A percentile compares a stretch with the other conserved stretches of the same genome.
These are phyloP conservation scores for Eucalyptus tenuipes DNA, from an alignment of 345 rosid species.

Conservation along the genomic window DNA sequence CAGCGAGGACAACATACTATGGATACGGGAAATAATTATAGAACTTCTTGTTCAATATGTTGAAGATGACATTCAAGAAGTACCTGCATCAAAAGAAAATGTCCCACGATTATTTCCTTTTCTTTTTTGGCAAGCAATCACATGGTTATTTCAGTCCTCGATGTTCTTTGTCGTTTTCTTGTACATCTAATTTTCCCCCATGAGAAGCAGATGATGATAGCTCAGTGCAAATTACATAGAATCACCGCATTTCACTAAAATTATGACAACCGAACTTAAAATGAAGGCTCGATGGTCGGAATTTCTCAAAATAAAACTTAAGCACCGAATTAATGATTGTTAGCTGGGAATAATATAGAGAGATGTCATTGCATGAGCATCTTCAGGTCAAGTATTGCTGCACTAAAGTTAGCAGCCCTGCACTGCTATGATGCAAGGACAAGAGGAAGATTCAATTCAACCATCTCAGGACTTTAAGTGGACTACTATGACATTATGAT, in stretches of 20 bases:
- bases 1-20: conserved; percentile 35
- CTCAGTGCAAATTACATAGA: background rate
- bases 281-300: background rate
- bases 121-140: background rate
- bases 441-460: background rate
- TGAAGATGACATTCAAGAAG: conserved; percentile 89
- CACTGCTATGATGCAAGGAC: background rate
- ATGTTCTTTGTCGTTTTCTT: background rate
- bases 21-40: conserved; percentile 95
- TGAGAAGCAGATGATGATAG: background rate
- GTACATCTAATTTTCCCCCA: background rate
- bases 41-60: conserved; percentile 92
- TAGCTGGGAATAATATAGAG: background rate
- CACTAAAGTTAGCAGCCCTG: background rate
- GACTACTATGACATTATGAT: background rate
- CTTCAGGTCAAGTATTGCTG: background rate
- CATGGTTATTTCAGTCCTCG: background rate
- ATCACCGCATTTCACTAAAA: background rate
- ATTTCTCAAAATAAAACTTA: background rate
- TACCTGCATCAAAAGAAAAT: conserved; percentile 28
- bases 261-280: background rate
- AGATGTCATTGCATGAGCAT: background rate
- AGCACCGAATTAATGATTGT: background rate
- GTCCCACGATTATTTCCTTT: background rate
- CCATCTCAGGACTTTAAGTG: background rate